These are phyloP conservation scores for Elaeis oleifera DNA, from an alignment of 202 grass and related monocot genomes.

Conservation along the genomic window DNA sequence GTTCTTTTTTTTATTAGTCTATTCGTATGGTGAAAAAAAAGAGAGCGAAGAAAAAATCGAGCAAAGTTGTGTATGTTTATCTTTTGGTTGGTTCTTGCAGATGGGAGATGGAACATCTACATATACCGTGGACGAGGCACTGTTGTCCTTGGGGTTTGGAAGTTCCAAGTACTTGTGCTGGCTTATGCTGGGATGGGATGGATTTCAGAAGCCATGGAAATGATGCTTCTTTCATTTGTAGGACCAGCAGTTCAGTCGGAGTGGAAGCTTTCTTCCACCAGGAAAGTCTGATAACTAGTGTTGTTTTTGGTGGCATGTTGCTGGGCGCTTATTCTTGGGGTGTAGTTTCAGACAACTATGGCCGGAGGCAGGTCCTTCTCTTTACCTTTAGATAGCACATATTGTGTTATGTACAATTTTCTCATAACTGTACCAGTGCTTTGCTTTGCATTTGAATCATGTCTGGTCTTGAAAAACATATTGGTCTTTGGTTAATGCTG, in stretches of 20 bases:
- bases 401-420: no score
- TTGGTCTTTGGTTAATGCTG: no score
- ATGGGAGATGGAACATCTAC: slow-evolving; percentile 68
- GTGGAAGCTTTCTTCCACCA: slow-evolving; percentile 78
- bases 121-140: slow-evolving; percentile 70
- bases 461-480: no score
- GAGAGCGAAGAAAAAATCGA: no score
- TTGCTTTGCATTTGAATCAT: no score
- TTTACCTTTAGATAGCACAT: background rate
- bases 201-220: slow-evolving; percentile 93
- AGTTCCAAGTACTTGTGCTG: slow-evolving; percentile 68
- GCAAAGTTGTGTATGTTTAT: no score
- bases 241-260: slow-evolving; percentile 80
- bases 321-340: slow-evolving; percentile 90
- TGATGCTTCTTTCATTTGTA: slow-evolving; percentile 97
- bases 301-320: slow-evolving; percentile 89
- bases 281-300: slow-evolving; percentile 94
- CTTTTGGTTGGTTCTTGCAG: slow-evolving; percentile 34
- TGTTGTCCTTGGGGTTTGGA: slow-evolving; percentile 68
- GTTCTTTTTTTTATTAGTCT: no score
- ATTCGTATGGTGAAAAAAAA: no score
- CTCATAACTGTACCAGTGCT: no score
- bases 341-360: slow-evolving; percentile 78
- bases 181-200: slow-evolving; percentile 76
- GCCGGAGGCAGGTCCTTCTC: slow-evolving; percentile 78